A percentile compares a stretch with the other conserved stretches of the same genome.
Evolutionary conservation across 2,329 filamentous ascomycete species (phyloP).

Genomic region (Colletotrichum viniferum): DNA sequence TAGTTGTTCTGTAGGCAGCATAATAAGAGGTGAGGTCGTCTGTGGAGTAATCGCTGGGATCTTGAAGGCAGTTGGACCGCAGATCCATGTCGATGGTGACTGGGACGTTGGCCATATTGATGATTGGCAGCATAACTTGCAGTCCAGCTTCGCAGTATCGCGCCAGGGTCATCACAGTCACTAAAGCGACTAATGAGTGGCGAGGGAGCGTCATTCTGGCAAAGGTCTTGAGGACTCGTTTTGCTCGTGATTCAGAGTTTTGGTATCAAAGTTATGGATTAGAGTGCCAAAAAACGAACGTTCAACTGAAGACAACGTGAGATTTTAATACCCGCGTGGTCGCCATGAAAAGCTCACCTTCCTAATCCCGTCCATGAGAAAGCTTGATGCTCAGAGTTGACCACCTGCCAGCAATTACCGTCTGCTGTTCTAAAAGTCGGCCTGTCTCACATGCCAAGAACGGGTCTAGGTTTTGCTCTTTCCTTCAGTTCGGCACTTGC

Average conservation of each 20-base stretch:
- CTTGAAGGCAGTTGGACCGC: not conserved
- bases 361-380: not conserved
- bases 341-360: not conserved
- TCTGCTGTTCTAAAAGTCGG: not conserved
- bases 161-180: not conserved
- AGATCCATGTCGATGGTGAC: not conserved
- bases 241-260: not conserved
- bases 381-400: not conserved
- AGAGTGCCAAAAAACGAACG: not conserved
- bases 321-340: not conserved
- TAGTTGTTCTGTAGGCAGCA: not conserved
- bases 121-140: not conserved
- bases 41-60: not conserved
- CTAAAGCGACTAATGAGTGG: not conserved
- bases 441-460: not conserved
- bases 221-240: not conserved
- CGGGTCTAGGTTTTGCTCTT: not conserved
- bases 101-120: not conserved
- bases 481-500: not conserved
- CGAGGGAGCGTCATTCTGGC: not conserved
- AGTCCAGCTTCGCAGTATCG: not conserved
- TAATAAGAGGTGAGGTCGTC: not conserved
- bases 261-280: not conserved
- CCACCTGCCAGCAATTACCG: not conserved
- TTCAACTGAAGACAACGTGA: not conserved